phyloP scores from a whole-genome alignment of 352 stramenopile species.

The Pythium grandisporangium region DNA sequence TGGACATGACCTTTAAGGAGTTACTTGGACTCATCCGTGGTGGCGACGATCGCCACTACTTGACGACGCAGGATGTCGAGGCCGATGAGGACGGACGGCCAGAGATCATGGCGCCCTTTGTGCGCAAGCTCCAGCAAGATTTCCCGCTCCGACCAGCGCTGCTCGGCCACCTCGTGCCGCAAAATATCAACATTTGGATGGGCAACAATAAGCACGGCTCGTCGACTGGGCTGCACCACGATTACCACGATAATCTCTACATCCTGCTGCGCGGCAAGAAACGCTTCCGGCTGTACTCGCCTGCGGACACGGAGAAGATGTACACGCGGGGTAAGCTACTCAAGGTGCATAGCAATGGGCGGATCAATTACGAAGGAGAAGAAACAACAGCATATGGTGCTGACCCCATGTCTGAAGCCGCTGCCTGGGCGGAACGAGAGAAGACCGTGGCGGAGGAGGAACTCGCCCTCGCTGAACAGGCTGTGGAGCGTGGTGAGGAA shows the following conservation, averaged over 20 bases:
- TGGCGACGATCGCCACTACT: slow-evolving; percentile 76
- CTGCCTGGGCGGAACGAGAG: slow-evolving; percentile 47
- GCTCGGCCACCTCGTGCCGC: slow-evolving; percentile 82
- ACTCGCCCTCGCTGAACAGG: slow-evolving; percentile 43
- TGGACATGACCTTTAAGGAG: slow-evolving; percentile 70
- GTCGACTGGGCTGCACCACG: slow-evolving; percentile 94
- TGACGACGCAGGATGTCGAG: slow-evolving; percentile 87
- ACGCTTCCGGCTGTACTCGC: slow-evolving; percentile 91
- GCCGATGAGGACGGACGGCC: slow-evolving; percentile 65
- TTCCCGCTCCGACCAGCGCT: slow-evolving; percentile 84
- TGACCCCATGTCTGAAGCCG: slow-evolving; percentile 43
- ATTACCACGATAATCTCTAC: slow-evolving; percentile 99
- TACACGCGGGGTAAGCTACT: slow-evolving; percentile 83
- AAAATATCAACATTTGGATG: slow-evolving; percentile 98
- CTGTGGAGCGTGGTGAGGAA: slow-evolving; percentile 29
- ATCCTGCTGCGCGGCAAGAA: slow-evolving; percentile 92
- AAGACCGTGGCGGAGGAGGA: slow-evolving; percentile 55
- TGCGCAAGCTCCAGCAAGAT: slow-evolving; percentile 60
- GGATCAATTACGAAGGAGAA: slow-evolving; percentile 93
- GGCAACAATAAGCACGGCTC: slow-evolving; percentile 79
- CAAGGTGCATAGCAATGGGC: slow-evolving; percentile 91
- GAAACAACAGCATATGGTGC: slow-evolving; percentile 74
- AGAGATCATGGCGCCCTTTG: slow-evolving; percentile 80
- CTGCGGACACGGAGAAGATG: slow-evolving; percentile 84
- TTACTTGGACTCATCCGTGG: slow-evolving; percentile 63